phyloP scores from a whole-genome alignment of 2,329 filamentous ascomycete genomes.

The Sclerotinia subarctica region DNA sequence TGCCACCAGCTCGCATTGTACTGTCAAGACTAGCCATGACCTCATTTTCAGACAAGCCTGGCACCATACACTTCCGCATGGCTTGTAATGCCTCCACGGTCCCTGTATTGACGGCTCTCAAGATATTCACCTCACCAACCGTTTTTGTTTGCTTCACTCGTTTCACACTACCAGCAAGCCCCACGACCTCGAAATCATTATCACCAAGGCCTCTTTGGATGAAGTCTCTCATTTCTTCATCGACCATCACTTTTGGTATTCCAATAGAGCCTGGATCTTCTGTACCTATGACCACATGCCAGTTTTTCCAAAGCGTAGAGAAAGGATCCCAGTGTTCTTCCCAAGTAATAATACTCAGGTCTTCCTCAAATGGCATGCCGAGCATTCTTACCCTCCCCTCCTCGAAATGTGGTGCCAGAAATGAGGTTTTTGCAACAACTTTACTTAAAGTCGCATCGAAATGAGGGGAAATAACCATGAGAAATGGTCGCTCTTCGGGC shows the following conservation, averaged over 20 bases:
- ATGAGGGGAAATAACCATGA: constrained; percentile 56
- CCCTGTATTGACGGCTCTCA: constrained; percentile 61
- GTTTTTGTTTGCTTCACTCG: constrained; percentile 58
- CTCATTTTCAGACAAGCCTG: constrained; percentile 56
- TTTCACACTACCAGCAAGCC: constrained; percentile 53
- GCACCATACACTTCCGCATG: constrained; percentile 54
- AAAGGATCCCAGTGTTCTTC: constrained; percentile 66
- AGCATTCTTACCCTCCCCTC: constrained; percentile 57
- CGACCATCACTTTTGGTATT: constrained; percentile 54
- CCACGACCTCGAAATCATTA: constrained; percentile 55
- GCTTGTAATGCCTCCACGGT: constrained; percentile 59
- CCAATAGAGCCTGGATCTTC: not conserved
- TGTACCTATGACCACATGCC: constrained; percentile 26
- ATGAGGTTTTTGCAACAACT: constrained; percentile 53
- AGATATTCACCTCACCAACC: constrained; percentile 52
- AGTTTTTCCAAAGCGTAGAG: constrained; percentile 47
- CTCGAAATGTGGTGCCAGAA: constrained; percentile 59
- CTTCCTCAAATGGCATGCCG: constrained; percentile 51
- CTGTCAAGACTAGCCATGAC: constrained; percentile 55
- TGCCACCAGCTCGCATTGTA: constrained; percentile 49
- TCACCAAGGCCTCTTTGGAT: constrained; percentile 54
- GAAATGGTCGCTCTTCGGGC: constrained; percentile 60
- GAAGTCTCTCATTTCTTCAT: constrained; percentile 63
- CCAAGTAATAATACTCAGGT: constrained; percentile 55
- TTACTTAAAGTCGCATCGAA: constrained; percentile 40